These are phyloP conservation scores for Rhamnella rubrinervis DNA, from an alignment of 331 rosid genomes.

Conservation along the genomic window DNA sequence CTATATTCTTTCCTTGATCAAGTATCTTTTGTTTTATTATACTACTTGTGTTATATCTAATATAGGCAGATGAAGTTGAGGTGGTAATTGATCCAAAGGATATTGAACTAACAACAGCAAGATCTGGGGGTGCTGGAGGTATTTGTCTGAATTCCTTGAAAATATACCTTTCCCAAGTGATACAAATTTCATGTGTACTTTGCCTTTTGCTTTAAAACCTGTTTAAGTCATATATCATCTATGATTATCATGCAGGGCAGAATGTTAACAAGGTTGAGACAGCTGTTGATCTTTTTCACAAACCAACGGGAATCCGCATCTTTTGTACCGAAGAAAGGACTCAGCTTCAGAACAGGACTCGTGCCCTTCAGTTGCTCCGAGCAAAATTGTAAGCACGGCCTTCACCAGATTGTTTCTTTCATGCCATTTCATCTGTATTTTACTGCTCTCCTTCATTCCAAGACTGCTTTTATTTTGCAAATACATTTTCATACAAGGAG, in stretches of 20 bases:
- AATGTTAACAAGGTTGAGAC: conserved; percentile 99
- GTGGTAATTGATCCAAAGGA: conserved; percentile 90
- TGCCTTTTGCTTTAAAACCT: background rate
- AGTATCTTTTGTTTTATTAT: conserved; percentile 12
- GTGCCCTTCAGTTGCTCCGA: conserved; percentile 93
- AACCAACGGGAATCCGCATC: conserved; percentile 96
- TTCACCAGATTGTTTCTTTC: conserved; percentile 9
- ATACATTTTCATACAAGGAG: no score
- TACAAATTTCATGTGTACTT: conserved; percentile 22
- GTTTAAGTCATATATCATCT: conserved; percentile 25
- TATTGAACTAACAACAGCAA: conserved; percentile 87
- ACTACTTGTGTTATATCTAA: conserved; percentile 24
- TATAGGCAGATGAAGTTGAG: conserved; percentile 96
- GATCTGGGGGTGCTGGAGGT: conserved; percentile 99
- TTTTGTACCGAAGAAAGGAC: conserved; percentile 98
- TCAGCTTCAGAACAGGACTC: conserved; percentile 78
- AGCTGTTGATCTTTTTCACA: conserved; percentile 90
- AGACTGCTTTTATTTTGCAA: no score
- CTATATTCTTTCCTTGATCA: background rate
- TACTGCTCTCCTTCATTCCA: background rate
- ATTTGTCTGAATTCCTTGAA: conserved; percentile 23
- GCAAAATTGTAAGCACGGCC: conserved; percentile 78
- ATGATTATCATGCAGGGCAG: conserved; percentile 67
- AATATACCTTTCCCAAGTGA: conserved; percentile 19
- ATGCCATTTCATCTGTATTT: background rate